Conservation (phyloP, 2,329 filamentous ascomycete species). For the Dothideomycetes sp. region DNA sequence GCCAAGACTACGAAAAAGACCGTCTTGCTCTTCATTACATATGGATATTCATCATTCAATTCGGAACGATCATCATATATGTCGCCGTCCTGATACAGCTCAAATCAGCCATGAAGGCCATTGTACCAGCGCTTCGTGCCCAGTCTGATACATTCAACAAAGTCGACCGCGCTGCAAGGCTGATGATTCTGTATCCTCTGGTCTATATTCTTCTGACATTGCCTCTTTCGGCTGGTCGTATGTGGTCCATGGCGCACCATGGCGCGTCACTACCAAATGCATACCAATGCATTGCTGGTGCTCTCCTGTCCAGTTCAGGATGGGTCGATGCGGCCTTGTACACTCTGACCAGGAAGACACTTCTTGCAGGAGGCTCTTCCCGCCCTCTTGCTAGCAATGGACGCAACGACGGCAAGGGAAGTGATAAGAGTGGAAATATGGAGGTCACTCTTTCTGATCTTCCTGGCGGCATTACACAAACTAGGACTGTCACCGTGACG, state of each 20-base stretch:
- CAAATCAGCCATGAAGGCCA: conserved; percentile 14
- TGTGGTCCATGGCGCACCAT: conserved; percentile 48
- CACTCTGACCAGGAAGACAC: conserved; percentile 40
- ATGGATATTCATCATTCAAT: conserved; percentile 49
- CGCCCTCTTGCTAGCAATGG: neutral
- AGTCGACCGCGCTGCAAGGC: conserved; percentile 34
- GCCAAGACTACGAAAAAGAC: conserved; percentile 40
- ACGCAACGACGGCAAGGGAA: neutral
- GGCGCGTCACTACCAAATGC: conserved; percentile 20
- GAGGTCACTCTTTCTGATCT: conserved; percentile 1
- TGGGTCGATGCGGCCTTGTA: conserved; percentile 49
- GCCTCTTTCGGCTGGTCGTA: conserved; percentile 53
- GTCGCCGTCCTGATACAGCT: conserved; percentile 20
- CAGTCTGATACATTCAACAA: conserved; percentile 8
- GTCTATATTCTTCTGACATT: conserved; percentile 60
- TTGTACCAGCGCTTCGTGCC: conserved; percentile 6
- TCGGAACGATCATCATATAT: conserved; percentile 42
- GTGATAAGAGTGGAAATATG: conserved; percentile 8
- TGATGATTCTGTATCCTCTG: conserved; percentile 56
- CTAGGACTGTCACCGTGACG: conserved; percentile 15
- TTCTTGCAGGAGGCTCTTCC: conserved; percentile 11
- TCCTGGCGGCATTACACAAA: conserved; percentile 17
- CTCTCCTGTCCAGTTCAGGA: conserved; percentile 48
- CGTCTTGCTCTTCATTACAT: conserved; percentile 53
- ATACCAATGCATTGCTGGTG: conserved; percentile 40